Conservation (phyloP, 1,139 yeast genomes). For the Spencermartinsiella ligniputridi region DNA sequence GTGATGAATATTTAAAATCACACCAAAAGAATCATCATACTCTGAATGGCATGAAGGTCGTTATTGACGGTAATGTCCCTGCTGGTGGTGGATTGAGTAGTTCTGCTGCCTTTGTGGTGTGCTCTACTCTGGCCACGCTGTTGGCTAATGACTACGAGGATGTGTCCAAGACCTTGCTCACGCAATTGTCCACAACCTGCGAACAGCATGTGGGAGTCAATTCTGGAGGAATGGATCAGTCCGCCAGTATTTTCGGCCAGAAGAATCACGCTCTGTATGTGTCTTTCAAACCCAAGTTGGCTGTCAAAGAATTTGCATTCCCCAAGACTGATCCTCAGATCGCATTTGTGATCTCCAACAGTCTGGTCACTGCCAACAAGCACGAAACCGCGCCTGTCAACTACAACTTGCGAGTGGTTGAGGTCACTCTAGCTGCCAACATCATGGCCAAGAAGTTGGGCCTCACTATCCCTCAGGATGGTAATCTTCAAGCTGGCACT, state of each 20-base stretch:
- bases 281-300: conserved; percentile 56
- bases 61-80: conserved; percentile 64
- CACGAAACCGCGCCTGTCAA: conserved; percentile 66
- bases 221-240: conserved; percentile 77
- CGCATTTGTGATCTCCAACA: conserved; percentile 59
- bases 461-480: conserved; percentile 45
- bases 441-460: conserved; percentile 48
- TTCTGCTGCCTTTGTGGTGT: conserved; percentile 69
- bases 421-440: conserved; percentile 61
- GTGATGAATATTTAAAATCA: conserved; percentile 44
- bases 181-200: conserved; percentile 59
- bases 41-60: conserved; percentile 46
- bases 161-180: conserved; percentile 50
- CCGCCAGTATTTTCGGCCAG: conserved; percentile 69
- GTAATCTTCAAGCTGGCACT: conserved; percentile 58
- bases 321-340: conserved; percentile 47
- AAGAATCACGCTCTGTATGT: conserved; percentile 55
- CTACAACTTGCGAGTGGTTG: conserved; percentile 68
- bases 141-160: conserved; percentile 46
- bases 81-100: conserved; percentile 71
- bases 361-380: conserved; percentile 59
- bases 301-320: conserved; percentile 53
- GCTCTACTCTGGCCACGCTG: conserved; percentile 57
- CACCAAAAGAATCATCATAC: conserved; percentile 17
- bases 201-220: conserved; percentile 74